Evolutionary conservation across 1,284 basidiomycete genomes (phyloP).

Genomic region (Sanghuangporus weigelae): DNA sequence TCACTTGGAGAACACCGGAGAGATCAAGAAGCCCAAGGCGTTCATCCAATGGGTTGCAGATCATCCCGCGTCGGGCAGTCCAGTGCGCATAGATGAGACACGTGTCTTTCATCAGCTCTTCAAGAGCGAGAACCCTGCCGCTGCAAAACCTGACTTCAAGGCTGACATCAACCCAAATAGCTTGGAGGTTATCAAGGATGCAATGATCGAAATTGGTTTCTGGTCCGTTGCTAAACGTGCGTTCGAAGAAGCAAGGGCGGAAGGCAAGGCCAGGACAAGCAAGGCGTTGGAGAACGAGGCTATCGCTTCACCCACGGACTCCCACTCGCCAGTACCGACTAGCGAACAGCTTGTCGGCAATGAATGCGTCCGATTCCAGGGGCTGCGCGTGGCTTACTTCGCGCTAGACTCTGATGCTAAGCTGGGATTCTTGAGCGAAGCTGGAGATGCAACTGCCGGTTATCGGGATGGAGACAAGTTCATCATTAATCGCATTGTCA

Average conservation of each 20-base stretch:
- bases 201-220: constrained; percentile 88
- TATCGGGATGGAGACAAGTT: constrained; percentile 68
- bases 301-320: constrained; percentile 30
- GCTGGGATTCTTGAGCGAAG: constrained; percentile 58
- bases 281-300: constrained; percentile 50
- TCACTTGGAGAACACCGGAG: constrained; percentile 66
- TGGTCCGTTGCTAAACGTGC: constrained; percentile 76
- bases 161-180: constrained; percentile 78
- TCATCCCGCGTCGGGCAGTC: constrained; percentile 72
- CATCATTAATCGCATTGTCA: constrained; percentile 91
- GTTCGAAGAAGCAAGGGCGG: constrained; percentile 60
- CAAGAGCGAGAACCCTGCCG: constrained; percentile 88
- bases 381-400: constrained; percentile 94
- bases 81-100: constrained; percentile 84
- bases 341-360: constrained; percentile 84
- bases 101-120: constrained; percentile 93
- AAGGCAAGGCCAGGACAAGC: constrained; percentile 63
- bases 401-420: constrained; percentile 84
- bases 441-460: constrained; percentile 37
- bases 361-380: constrained; percentile 96
- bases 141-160: constrained; percentile 61
- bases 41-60: constrained; percentile 99
- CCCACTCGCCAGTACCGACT: constrained; percentile 62
- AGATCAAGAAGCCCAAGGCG: constrained; percentile 82
- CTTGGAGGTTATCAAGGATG: constrained; percentile 73